Percentiles rank a stretch among this genome's conserved stretches.
Conservation (phyloP, 257 asterid species). For the Scutellaria galericulata region DNA sequence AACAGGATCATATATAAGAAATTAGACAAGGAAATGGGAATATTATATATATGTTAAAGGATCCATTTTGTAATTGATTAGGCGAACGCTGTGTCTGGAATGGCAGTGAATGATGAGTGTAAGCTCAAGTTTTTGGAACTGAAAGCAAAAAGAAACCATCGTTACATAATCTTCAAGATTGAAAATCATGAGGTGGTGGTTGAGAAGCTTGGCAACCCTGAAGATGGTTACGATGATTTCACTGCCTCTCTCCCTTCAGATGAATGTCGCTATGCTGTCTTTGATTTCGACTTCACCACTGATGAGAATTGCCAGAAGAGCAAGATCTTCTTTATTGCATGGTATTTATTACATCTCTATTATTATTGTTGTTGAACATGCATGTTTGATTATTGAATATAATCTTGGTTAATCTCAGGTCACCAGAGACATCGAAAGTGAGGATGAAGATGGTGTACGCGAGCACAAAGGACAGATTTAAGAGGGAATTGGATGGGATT, state of each 20-base stretch:
- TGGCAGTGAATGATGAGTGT: slow-evolving; percentile 73
- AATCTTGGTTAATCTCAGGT: slow-evolving; percentile 43
- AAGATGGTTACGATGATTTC: slow-evolving; percentile 62
- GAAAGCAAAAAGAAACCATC: slow-evolving; percentile 74
- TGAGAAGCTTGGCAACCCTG: slow-evolving; percentile 74
- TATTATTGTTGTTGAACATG: neutral
- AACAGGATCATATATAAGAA: no score
- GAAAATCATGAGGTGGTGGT: slow-evolving; percentile 68
- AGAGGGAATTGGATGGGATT: slow-evolving; percentile 85
- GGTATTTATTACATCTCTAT: slow-evolving; percentile 41
- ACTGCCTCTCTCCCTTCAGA: slow-evolving; percentile 58
- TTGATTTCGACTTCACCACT: slow-evolving; percentile 77
- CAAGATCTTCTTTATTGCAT: slow-evolving; percentile 84
- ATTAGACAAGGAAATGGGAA: slow-evolving; percentile 15
- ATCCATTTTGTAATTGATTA: neutral
- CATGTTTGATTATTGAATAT: neutral
- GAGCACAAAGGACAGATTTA: slow-evolving; percentile 85
- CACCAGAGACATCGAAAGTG: slow-evolving; percentile 75
- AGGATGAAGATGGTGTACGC: slow-evolving; percentile 95
- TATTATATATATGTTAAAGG: no score
- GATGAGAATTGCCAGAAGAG: slow-evolving; percentile 83
- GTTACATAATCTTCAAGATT: slow-evolving; percentile 69
- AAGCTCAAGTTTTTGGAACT: slow-evolving; percentile 77
- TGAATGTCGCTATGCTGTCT: slow-evolving; percentile 90
- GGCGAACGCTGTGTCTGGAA: slow-evolving; percentile 87